A percentile compares a stretch with the other conserved stretches of the same genome.
Conservation (phyloP, 2,329 filamentous ascomycete genomes). For the Ophiostoma australiae region DNA sequence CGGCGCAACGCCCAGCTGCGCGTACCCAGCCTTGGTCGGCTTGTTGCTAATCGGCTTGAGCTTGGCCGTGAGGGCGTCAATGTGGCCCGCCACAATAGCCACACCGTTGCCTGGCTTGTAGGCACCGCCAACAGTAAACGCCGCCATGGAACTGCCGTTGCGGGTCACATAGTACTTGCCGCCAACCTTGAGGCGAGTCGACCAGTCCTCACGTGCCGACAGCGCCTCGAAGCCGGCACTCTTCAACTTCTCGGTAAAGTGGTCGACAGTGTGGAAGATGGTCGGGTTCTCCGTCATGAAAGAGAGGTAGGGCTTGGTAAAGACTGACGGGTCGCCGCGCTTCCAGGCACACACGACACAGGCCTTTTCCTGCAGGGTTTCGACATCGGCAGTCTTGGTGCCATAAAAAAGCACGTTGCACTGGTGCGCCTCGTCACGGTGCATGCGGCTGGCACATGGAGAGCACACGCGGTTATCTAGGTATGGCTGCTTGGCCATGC, state of each 20-base stretch:
- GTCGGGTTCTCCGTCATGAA: slow-evolving; percentile 90
- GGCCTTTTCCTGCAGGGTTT: slow-evolving; percentile 25
- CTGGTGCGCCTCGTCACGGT: slow-evolving; percentile 18
- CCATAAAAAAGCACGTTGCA: slow-evolving; percentile 20
- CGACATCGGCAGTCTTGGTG: slow-evolving; percentile 17
- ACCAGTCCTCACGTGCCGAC: slow-evolving; percentile 76
- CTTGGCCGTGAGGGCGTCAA: slow-evolving; percentile 85
- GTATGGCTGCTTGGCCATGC: slow-evolving; percentile 38
- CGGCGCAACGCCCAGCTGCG: slow-evolving; percentile 85
- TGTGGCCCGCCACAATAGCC: slow-evolving; percentile 69
- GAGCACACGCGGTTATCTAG: slow-evolving; percentile 38
- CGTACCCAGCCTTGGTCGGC: slow-evolving; percentile 76
- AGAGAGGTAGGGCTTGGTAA: slow-evolving; percentile 77
- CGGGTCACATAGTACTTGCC: slow-evolving; percentile 43
- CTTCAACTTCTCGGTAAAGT: slow-evolving; percentile 68
- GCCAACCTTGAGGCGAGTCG: slow-evolving; percentile 63
- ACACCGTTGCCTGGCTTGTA: slow-evolving; percentile 37
- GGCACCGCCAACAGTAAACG: slow-evolving; percentile 37
- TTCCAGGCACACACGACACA: slow-evolving; percentile 39
- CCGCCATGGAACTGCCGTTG: slow-evolving; percentile 37
- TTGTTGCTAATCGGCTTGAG: slow-evolving; percentile 88
- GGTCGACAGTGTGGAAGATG: slow-evolving; percentile 82
- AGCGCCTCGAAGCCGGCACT: slow-evolving; percentile 70
- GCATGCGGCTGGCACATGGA: slow-evolving; percentile 38
- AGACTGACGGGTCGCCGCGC: slow-evolving; percentile 54